Conservation (phyloP, 305 asterid species). For the Fraxinus velutina region DNA sequence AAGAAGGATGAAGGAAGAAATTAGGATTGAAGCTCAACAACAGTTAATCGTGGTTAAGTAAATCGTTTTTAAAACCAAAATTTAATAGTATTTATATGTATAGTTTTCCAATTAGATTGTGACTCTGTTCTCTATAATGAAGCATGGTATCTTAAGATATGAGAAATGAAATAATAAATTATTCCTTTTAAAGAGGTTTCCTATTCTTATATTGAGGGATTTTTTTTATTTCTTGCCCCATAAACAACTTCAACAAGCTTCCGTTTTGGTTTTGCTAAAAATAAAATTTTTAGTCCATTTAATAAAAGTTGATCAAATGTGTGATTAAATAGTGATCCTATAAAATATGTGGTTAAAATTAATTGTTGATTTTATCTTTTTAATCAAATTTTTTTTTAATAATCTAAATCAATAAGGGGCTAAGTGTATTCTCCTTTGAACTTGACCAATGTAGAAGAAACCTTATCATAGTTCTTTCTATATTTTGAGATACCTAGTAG, state of each 20-base stretch:
- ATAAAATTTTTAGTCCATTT: background rate
- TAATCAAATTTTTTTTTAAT: background rate
- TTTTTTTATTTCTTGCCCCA: background rate
- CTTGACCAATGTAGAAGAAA: background rate
- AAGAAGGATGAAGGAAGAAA: slow-evolving; percentile 41
- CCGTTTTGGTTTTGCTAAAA: background rate
- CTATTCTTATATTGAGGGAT: background rate
- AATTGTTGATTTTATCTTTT: background rate
- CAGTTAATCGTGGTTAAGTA: background rate
- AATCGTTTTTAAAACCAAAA: background rate
- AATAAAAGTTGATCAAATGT: background rate
- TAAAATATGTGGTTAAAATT: too few relatives aligned
- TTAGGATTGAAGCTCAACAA: slow-evolving; percentile 23
- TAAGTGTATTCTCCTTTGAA: background rate
- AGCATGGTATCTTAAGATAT: background rate
- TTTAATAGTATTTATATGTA: background rate
- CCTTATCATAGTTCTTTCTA: background rate
- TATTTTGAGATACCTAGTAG: background rate
- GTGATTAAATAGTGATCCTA: background rate
- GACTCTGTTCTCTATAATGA: background rate
- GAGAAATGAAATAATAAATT: background rate
- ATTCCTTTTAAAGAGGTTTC: background rate
- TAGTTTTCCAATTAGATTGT: background rate
- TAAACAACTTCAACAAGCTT: background rate
- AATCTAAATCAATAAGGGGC: background rate